Evolutionary conservation across 805 yeast genomes (phyloP).

Genomic region (Pichia insulana): DNA sequence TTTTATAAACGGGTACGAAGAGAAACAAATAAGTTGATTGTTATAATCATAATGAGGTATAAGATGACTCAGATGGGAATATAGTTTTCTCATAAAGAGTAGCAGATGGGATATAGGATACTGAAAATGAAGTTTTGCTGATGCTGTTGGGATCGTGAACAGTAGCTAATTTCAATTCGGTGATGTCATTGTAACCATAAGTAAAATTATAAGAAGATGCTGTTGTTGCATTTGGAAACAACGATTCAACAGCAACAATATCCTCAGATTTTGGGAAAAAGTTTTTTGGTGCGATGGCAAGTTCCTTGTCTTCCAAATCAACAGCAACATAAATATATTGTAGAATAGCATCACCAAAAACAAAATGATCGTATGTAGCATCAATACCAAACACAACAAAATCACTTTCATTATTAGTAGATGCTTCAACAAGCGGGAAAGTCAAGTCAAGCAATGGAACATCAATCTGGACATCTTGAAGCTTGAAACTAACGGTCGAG

Average conservation of each 20-base stretch:
- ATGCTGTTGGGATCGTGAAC: slow-evolving; percentile 9
- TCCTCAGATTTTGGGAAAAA: slow-evolving; percentile 7
- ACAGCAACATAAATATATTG: slow-evolving; percentile 45
- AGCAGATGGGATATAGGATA: slow-evolving; percentile 5
- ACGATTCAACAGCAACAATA: slow-evolving; percentile 4
- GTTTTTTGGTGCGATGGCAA: slow-evolving; percentile 34
- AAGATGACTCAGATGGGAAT: background rate
- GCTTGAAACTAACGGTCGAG: slow-evolving; percentile 32
- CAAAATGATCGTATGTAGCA: slow-evolving; percentile 24
- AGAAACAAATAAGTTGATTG: background rate
- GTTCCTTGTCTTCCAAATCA: slow-evolving; percentile 39
- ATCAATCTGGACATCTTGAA: slow-evolving; percentile 43
- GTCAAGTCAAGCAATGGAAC: slow-evolving; percentile 33
- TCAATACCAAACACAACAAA: slow-evolving; percentile 35
- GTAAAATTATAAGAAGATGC: slow-evolving; percentile 9
- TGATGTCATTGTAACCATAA: slow-evolving; percentile 10
- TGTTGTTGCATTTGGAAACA: slow-evolving; percentile 11
- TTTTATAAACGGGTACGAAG: background rate
- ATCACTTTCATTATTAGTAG: slow-evolving; percentile 9
- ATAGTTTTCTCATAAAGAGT: slow-evolving; percentile 3
- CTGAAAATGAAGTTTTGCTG: slow-evolving; percentile 8
- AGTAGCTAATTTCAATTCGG: slow-evolving; percentile 11
- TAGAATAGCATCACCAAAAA: slow-evolving; percentile 48
- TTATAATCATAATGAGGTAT: too few species aligned
- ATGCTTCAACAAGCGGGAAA: slow-evolving; percentile 7